Evolutionary conservation across 768 basidiomycete genomes (phyloP).

Genomic region (Suillus alpinus): DNA sequence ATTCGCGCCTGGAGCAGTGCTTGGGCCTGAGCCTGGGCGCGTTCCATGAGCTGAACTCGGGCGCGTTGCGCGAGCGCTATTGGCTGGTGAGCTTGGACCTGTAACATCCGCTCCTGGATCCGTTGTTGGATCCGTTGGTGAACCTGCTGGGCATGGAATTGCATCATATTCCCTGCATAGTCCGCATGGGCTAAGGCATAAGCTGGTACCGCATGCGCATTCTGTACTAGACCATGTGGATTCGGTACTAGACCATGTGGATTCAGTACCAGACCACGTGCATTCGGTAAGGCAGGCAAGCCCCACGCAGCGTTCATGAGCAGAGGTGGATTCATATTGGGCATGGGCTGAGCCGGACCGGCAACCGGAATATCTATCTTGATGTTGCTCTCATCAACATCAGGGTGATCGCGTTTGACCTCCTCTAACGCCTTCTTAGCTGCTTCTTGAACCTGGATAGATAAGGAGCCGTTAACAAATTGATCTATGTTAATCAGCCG

Average conservation of each 20-base stretch:
- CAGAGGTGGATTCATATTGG: not conserved
- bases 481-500: not conserved
- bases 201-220: not conserved
- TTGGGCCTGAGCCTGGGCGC: not conserved
- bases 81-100: not conserved
- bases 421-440: constrained; percentile 65
- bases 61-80: not conserved
- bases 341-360: constrained; percentile 22
- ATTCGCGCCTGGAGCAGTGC: not conserved
- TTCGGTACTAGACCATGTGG: too few relatives aligned
- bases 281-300: not conserved
- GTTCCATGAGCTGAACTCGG: not conserved
- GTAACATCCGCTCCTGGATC: not conserved
- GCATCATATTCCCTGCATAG: not conserved
- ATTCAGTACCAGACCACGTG: not conserved
- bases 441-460: constrained; percentile 60
- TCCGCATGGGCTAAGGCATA: not conserved
- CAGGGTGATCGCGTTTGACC: constrained; percentile 57
- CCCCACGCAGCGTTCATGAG: not conserved
- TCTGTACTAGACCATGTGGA: not conserved
- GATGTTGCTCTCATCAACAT: constrained; percentile 56
- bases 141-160: not conserved
- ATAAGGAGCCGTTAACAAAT: not conserved
- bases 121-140: not conserved
- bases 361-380: constrained; percentile 61